A percentile compares a stretch with the other conserved stretches of the same genome.
Evolutionary conservation across 306 rosid species (phyloP).

Genomic region (Calophaca sinica): DNA sequence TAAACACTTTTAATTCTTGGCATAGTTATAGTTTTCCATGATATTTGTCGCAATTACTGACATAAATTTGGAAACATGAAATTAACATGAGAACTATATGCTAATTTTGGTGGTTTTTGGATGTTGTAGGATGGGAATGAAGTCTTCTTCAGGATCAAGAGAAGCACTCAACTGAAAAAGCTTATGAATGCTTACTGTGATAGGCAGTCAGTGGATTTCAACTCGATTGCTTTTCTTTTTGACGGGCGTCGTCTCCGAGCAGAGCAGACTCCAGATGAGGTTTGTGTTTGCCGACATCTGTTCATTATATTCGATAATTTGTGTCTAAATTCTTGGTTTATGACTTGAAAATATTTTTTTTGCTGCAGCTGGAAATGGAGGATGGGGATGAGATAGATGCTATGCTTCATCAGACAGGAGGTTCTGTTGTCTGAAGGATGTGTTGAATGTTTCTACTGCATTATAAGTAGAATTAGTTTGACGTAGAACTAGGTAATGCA

Average conservation of each 20-base stretch:
- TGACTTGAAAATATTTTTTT: neutral
- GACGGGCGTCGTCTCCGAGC: conserved; percentile 82
- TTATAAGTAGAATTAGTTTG: conserved; percentile 48
- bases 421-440: conserved; percentile 48
- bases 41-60: too few relatives aligned
- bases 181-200: conserved; percentile 87
- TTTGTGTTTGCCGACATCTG: conserved; percentile 1
- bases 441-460: neutral
- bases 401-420: conserved; percentile 91
- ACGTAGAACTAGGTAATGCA: conserved; percentile 38
- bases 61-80: neutral
- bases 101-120: neutral
- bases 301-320: neutral
- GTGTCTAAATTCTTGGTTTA: neutral
- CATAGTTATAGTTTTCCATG: too few relatives aligned
- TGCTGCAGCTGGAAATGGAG: conserved; percentile 84
- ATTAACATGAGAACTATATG: neutral
- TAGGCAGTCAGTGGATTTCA: conserved; percentile 71
- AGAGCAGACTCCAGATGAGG: conserved; percentile 88
- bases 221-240: conserved; percentile 76
- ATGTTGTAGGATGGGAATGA: conserved; percentile 77
- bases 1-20: neutral
- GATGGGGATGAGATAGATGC: conserved; percentile 90
- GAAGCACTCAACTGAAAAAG: conserved; percentile 75
- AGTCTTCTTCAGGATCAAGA: conserved; percentile 83